These are phyloP conservation scores for Melampsora larici-populina DNA, from an alignment of 1,284 basidiomycete species.

Conservation along the genomic window DNA sequence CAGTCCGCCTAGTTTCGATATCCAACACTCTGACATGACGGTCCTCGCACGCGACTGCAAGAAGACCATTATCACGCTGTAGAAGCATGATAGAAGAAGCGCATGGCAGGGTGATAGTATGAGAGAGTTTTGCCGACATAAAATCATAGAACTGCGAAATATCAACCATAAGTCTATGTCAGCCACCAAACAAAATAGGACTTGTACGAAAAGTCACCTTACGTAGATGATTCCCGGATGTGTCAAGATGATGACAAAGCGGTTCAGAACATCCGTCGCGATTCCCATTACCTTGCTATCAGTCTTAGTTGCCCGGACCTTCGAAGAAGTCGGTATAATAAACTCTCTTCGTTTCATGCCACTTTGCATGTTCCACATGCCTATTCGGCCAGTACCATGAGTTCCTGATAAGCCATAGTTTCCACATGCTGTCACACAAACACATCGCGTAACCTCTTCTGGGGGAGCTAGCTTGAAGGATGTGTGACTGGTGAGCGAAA, in stretches of 20 bases:
- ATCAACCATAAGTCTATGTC: neutral
- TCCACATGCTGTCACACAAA: constrained; percentile 88
- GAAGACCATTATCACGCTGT: constrained; percentile 79
- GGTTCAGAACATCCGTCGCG: constrained; percentile 80
- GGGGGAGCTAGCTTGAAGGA: constrained; percentile 58
- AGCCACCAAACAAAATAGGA: neutral
- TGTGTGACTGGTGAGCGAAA: constrained; percentile 52
- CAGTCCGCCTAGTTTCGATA: constrained; percentile 79
- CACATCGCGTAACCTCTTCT: constrained; percentile 60
- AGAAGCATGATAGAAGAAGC: constrained; percentile 69
- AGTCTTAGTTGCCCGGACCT: constrained; percentile 57
- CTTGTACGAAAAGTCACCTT: constrained; percentile 52
- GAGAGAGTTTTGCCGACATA: constrained; percentile 70
- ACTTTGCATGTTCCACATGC: constrained; percentile 95
- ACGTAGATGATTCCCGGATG: constrained; percentile 84
- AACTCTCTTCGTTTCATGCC: constrained; percentile 79
- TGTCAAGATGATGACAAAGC: constrained; percentile 74
- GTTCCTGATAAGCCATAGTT: constrained; percentile 88
- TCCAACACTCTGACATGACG: constrained; percentile 79
- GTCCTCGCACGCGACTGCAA: constrained; percentile 82
- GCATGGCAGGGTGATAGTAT: constrained; percentile 67
- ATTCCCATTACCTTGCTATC: constrained; percentile 70
- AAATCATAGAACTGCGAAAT: constrained; percentile 86
- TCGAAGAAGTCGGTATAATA: constrained; percentile 63
- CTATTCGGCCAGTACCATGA: constrained; percentile 67